phyloP scores from a whole-genome alignment of 768 basidiomycete genomes.

The Leucosporidium creatinivorum region DNA sequence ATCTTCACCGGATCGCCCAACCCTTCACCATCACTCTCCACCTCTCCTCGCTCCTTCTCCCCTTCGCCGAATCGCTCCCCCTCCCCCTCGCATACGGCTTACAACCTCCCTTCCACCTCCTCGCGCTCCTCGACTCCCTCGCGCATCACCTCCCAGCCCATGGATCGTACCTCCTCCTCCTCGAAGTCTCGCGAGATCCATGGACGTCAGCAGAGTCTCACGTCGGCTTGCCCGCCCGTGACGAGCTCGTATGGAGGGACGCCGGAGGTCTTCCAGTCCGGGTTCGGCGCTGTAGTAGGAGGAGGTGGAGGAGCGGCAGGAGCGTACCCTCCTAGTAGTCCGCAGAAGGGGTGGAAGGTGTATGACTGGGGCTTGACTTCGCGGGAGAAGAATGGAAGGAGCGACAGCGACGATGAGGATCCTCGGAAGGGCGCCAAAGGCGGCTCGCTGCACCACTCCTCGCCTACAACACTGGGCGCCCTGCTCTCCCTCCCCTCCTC shows the following conservation, averaged over 20 bases:
- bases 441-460: background rate
- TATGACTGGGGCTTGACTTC: constrained; percentile 25
- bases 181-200: constrained; percentile 16
- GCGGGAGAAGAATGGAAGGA: background rate
- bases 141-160: constrained; percentile 11
- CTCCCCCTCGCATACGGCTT: background rate
- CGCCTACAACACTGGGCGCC: background rate
- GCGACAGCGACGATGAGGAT: background rate
- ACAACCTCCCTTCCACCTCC: background rate
- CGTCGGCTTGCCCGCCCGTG: constrained; percentile 32
- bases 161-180: constrained; percentile 14
- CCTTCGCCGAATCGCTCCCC: background rate
- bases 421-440: background rate
- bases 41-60: constrained; percentile 7
- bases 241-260: constrained; percentile 14
- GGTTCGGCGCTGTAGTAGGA: background rate
- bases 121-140: constrained; percentile 8
- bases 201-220: constrained; percentile 26
- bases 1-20: constrained; percentile 20
- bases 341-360: constrained; percentile 9
- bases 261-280: constrained; percentile 13
- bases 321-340: constrained; percentile 5
- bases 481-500: constrained; percentile 6
- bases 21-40: constrained; percentile 1
- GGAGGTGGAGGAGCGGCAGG: background rate